Evolutionary conservation across 2,329 filamentous ascomycete genomes (phyloP).

Genomic region (Esteya vermicola): DNA sequence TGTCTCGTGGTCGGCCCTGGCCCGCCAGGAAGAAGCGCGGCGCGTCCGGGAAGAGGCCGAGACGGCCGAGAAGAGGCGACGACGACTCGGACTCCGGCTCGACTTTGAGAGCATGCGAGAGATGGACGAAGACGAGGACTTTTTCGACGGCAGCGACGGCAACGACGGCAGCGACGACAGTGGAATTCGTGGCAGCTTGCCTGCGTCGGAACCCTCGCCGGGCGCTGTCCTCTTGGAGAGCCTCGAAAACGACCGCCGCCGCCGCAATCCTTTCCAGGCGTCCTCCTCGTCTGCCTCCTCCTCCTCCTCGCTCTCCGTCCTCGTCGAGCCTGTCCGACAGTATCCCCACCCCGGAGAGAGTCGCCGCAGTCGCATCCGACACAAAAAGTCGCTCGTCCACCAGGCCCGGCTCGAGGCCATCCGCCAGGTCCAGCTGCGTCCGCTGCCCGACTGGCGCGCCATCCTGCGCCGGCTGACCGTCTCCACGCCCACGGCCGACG

Average conservation of each 20-base stretch:
- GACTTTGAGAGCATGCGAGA: no score
- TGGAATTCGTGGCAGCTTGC: no score
- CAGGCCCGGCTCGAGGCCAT: slow-evolving; percentile 23
- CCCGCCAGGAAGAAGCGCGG: slow-evolving; percentile 1
- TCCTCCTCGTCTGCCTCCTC: neutral
- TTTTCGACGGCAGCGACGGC: no score
- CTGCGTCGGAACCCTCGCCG: slow-evolving; percentile 1
- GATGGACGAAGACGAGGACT: neutral
- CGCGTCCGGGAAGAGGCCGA: no score
- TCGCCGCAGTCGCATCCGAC: slow-evolving; percentile 9
- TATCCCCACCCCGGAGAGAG: slow-evolving; percentile 13
- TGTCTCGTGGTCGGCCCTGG: slow-evolving; percentile 3
- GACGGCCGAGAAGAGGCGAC: neutral
- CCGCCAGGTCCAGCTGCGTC: slow-evolving; percentile 15
- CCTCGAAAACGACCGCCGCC: slow-evolving; percentile 10
- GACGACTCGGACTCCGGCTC: neutral
- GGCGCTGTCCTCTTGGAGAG: slow-evolving; percentile 12
- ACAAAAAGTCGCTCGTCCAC: slow-evolving; percentile 15
- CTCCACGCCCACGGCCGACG: slow-evolving; percentile 16
- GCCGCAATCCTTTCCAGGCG: neutral
- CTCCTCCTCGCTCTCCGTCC: slow-evolving; percentile 11
- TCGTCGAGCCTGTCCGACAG: slow-evolving; percentile 13
- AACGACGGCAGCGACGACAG: no score
- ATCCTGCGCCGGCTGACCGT: slow-evolving; percentile 23
- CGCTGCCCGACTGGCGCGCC: slow-evolving; percentile 23